Evolutionary conservation across 169 alveolate species (phyloP).

Genomic region (Plasmodium reichenowi): DNA sequence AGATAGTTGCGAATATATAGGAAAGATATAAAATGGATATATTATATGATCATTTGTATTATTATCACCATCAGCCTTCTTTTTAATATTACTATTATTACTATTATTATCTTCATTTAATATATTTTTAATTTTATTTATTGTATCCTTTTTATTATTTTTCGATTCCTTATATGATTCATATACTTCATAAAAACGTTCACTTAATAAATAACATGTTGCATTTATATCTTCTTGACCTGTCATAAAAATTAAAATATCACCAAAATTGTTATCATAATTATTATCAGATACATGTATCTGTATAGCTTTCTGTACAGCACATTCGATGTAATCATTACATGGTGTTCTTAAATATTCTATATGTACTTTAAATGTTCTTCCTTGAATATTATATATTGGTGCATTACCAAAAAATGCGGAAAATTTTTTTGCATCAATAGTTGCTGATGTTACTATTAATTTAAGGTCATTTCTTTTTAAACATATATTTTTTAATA

Average conservation of each 20-base stretch:
- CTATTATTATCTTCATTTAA: not conserved
- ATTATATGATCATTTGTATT: slow-evolving; percentile 64
- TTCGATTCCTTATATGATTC: slow-evolving; percentile 75
- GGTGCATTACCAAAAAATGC: slow-evolving; percentile 99
- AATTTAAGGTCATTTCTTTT: slow-evolving; percentile 97
- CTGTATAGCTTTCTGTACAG: slow-evolving; percentile 97
- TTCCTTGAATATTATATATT: slow-evolving; percentile 98
- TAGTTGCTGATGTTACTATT: slow-evolving; percentile 99
- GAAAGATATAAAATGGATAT: slow-evolving; percentile 94
- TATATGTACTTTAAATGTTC: slow-evolving; percentile 98
- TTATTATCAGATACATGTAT: slow-evolving; percentile 93
- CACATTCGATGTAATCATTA: slow-evolving; percentile 99
- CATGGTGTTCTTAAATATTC: slow-evolving; percentile 94
- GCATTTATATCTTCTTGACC: slow-evolving; percentile 99
- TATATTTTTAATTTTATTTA: slow-evolving; percentile 43
- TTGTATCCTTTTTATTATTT: slow-evolving; percentile 62
- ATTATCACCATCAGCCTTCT: slow-evolving; percentile 20
- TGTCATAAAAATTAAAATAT: slow-evolving; percentile 99
- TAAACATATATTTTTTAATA: slow-evolving; percentile 95
- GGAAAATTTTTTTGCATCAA: slow-evolving; percentile 98
- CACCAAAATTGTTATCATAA: slow-evolving; percentile 88
- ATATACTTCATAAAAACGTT: slow-evolving; percentile 87
- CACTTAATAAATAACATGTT: slow-evolving; percentile 96
- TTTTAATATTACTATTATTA: slow-evolving; percentile 15
- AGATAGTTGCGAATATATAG: slow-evolving; percentile 99